Conservation (phyloP, 352 stramenopile species). For the Globisporangium canariense region DNA sequence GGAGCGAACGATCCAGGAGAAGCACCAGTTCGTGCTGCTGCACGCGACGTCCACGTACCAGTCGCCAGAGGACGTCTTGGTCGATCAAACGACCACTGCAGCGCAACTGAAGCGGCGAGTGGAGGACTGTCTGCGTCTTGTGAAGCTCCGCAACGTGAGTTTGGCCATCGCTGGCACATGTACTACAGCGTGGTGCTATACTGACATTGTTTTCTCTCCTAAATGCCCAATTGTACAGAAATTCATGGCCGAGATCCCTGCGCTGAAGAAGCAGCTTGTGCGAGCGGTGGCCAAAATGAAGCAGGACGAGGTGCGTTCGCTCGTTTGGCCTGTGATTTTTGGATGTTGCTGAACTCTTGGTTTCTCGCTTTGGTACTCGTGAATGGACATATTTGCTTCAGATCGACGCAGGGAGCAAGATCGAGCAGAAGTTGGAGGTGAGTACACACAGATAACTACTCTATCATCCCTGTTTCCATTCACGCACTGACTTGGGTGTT, state of each 20-base stretch:
- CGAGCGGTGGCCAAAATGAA: conserved; percentile 57
- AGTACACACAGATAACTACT: not conserved
- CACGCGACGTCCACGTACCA: conserved; percentile 48
- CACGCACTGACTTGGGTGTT: not conserved
- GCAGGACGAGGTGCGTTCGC: conserved; percentile 43
- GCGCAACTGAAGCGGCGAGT: conserved; percentile 49
- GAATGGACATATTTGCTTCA: conserved; percentile 16
- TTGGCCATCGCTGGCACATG: not conserved
- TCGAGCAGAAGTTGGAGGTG: conserved; percentile 74
- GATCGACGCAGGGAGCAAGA: conserved; percentile 55
- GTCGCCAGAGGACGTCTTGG: conserved; percentile 48
- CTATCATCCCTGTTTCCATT: not conserved
- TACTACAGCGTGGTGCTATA: not conserved
- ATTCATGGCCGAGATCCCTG: conserved; percentile 50
- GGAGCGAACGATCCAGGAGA: conserved; percentile 50
- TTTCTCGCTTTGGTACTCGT: not conserved
- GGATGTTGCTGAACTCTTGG: not conserved
- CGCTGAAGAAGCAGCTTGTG: conserved; percentile 50
- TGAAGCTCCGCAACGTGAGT: conserved; percentile 79
- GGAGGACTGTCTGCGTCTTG: conserved; percentile 64
- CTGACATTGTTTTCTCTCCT: not conserved
- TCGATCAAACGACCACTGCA: conserved; percentile 41
- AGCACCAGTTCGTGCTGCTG: conserved; percentile 55
- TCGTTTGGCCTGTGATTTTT: not conserved
- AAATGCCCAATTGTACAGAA: conserved; percentile 33